Percentiles rank a stretch among this genome's conserved stretches.
Evolutionary conservation across 257 asterid species (phyloP).

Genomic region (Paulownia fortunei): DNA sequence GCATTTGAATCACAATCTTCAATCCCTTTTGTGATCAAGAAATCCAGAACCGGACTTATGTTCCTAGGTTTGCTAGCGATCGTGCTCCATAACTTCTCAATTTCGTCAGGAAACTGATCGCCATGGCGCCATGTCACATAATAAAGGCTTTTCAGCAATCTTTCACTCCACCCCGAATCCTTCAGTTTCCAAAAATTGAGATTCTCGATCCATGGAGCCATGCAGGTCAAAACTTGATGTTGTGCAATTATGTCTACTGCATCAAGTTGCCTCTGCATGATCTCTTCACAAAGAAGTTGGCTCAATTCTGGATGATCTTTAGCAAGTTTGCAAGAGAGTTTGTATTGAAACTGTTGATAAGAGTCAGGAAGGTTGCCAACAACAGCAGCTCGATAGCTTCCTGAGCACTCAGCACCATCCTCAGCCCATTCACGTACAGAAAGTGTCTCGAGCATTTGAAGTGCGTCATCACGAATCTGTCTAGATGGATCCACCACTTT

Average conservation of each 20-base stretch:
- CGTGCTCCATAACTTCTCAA: slow-evolving; percentile 99
- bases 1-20: slow-evolving; percentile 99
- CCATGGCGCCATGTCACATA: slow-evolving; percentile 99
- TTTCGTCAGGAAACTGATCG: slow-evolving; percentile 99
- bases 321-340: slow-evolving; percentile 98
- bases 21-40: slow-evolving; percentile 95
- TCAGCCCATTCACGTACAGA: slow-evolving; percentile 99
- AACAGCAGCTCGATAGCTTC: slow-evolving; percentile 96
- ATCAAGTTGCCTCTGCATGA: slow-evolving; percentile 98
- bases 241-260: slow-evolving; percentile 99
- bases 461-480: slow-evolving; percentile 99
- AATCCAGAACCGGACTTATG: slow-evolving; percentile 94
- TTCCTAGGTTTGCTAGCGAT: slow-evolving; percentile 97
- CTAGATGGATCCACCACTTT: slow-evolving; percentile 99
- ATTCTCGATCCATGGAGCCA: slow-evolving; percentile 99
- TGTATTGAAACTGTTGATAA: slow-evolving; percentile 97
- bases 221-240: slow-evolving; percentile 98
- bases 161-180: slow-evolving; percentile 98
- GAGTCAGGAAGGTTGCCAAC: slow-evolving; percentile 99
- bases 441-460: slow-evolving; percentile 99
- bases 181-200: slow-evolving; percentile 97
- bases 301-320: slow-evolving; percentile 98
- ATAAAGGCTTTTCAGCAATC: slow-evolving; percentile 90
- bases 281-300: slow-evolving; percentile 98
- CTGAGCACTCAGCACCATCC: slow-evolving; percentile 89